phyloP scores from a whole-genome alignment of 2,329 filamentous ascomycete genomes.

The Monosporascus sp. region DNA sequence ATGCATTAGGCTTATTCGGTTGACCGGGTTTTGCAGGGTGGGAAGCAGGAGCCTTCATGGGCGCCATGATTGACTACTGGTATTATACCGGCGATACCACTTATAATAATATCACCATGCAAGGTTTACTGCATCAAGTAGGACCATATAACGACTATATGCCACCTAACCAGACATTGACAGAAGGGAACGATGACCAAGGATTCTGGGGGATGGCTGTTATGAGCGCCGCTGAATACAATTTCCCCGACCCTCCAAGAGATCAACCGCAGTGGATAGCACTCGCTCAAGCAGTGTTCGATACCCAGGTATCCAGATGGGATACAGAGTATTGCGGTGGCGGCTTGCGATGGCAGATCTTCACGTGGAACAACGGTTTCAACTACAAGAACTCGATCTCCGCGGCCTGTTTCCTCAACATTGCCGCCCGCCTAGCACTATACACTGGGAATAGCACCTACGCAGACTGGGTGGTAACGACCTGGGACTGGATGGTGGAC shows the following conservation, averaged over 20 bases:
- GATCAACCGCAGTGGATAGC: constrained; percentile 62
- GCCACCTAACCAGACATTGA: constrained; percentile 64
- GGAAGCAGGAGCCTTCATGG: constrained; percentile 70
- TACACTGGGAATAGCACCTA: constrained; percentile 78
- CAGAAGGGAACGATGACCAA: constrained; percentile 70
- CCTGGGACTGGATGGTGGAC: constrained; percentile 62
- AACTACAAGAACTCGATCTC: constrained; percentile 68
- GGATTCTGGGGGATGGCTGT: constrained; percentile 68
- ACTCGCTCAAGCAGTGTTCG: constrained; percentile 75
- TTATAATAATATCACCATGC: constrained; percentile 62
- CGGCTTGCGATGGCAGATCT: constrained; percentile 81
- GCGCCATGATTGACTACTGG: constrained; percentile 76
- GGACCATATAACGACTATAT: constrained; percentile 71
- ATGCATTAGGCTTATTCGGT: constrained; percentile 1
- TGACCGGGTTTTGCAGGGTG: constrained; percentile 43
- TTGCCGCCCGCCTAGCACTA: constrained; percentile 62
- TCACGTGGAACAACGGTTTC: constrained; percentile 74
- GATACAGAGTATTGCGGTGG: constrained; percentile 64
- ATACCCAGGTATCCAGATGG: constrained; percentile 71
- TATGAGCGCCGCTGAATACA: constrained; percentile 65
- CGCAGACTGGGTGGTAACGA: constrained; percentile 66
- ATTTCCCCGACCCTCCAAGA: constrained; percentile 54
- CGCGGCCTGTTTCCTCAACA: constrained; percentile 57
- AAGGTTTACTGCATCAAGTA: constrained; percentile 69
- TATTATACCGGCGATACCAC: constrained; percentile 69